phyloP scores from a whole-genome alignment of 1,284 basidiomycete species.

The Rhodofomes roseus region DNA sequence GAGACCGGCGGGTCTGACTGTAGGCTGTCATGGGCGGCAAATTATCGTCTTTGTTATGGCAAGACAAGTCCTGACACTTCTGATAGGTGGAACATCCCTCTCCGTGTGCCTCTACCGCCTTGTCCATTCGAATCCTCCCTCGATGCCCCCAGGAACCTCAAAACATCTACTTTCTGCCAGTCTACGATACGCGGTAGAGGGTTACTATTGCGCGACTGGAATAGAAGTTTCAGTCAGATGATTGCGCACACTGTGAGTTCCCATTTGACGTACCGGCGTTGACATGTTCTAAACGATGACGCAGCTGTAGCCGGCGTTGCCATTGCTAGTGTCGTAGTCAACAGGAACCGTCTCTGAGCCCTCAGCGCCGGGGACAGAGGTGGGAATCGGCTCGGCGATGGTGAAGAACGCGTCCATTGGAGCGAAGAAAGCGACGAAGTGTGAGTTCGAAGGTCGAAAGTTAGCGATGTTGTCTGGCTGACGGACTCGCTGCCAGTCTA shows the following conservation, averaged over 20 bases:
- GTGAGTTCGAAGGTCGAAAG: neutral
- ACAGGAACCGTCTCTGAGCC: neutral
- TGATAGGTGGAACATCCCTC: neutral
- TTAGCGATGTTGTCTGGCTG: neutral
- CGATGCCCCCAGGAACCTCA: neutral
- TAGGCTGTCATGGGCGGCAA: no score
- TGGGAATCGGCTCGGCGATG: conserved; percentile 2
- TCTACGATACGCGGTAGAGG: no score
- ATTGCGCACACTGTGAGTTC: neutral
- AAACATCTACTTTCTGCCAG: neutral
- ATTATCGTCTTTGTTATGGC: no score
- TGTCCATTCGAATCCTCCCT: neutral
- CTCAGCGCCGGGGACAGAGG: neutral
- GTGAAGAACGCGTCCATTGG: conserved; percentile 5
- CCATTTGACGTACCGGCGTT: neutral
- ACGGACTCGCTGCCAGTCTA: neutral
- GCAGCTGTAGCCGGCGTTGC: neutral
- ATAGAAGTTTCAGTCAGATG: neutral
- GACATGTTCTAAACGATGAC: neutral
- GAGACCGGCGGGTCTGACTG: no score
- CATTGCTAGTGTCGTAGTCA: neutral
- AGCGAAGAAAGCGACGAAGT: neutral
- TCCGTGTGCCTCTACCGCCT: neutral
- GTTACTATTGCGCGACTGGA: neutral
- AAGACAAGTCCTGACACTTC: neutral